Conservation (phyloP, 2,329 filamentous ascomycete species). For the Allantophomopsis cytisporea region DNA sequence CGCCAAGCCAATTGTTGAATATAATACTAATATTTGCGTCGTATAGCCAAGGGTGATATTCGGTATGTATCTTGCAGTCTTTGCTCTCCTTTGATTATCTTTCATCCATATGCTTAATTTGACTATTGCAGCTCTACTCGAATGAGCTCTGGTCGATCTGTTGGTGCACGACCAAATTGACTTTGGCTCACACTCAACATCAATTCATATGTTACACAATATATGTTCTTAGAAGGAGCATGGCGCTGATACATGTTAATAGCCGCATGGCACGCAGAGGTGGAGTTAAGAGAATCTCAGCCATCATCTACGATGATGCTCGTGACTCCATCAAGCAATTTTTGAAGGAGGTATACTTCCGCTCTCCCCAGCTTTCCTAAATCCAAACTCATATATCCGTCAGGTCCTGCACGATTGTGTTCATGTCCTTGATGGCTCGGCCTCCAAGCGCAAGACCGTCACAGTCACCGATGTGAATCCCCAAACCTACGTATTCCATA, state of each 20-base stretch:
- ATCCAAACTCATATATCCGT: neutral
- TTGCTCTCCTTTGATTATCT: neutral
- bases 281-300: constrained; percentile 63
- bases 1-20: too few species aligned
- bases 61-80: constrained; percentile 22
- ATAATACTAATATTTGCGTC: constrained; percentile 8
- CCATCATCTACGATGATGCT: constrained; percentile 46
- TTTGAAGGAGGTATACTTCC: constrained; percentile 29
- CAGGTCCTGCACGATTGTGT: constrained; percentile 1
- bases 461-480: constrained; percentile 43
- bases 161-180: too few species aligned
- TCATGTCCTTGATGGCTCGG: neutral
- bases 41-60: constrained; percentile 37
- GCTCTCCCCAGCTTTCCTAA: neutral
- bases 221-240: neutral
- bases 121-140: too few species aligned
- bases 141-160: too few species aligned
- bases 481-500: neutral
- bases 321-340: constrained; percentile 34
- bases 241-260: too few species aligned
- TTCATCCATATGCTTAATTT: neutral
- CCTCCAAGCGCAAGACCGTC: constrained; percentile 39
- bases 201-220: neutral
- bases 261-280: constrained; percentile 60
- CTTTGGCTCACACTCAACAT: too few species aligned